Evolutionary conservation across 2,329 filamentous ascomycete genomes (phyloP).

Genomic region (Monosporascus cannonballus): DNA sequence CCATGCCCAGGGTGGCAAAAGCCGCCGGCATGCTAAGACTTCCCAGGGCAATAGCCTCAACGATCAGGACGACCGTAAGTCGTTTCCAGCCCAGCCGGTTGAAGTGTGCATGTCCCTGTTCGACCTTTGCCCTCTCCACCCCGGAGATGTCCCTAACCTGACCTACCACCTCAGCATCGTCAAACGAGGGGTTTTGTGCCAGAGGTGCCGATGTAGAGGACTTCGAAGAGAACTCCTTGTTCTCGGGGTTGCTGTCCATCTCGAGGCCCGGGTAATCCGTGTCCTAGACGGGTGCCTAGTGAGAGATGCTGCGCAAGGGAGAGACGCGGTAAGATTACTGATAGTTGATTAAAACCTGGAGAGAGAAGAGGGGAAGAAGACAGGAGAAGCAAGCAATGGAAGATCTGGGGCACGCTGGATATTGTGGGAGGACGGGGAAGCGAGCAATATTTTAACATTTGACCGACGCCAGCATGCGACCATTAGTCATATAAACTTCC

Average conservation of each 20-base stretch:
- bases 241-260: not conserved
- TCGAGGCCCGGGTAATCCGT: not conserved
- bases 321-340: too few relatives aligned
- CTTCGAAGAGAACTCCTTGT: not conserved
- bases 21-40: constrained; percentile 44
- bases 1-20: constrained; percentile 49
- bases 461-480: not conserved
- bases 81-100: constrained; percentile 51
- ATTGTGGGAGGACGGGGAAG: not conserved
- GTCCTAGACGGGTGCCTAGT: not conserved
- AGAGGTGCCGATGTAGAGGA: not conserved
- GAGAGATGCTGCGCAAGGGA: not conserved
- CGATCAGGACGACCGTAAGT: constrained; percentile 48
- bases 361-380: not conserved
- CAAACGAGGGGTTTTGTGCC: not conserved
- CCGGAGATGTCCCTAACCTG: constrained; percentile 32
- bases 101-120: constrained; percentile 42
- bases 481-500: not conserved
- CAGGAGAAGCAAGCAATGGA: not conserved
- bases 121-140: constrained; percentile 40
- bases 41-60: constrained; percentile 51
- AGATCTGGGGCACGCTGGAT: not conserved
- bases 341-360: too few relatives aligned
- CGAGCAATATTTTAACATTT: not conserved
- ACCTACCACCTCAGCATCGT: constrained; percentile 20